Base-by-base conservation (phyloP, 805 yeast genomes). In the Schizosaccharomyces japonicus region DNA sequence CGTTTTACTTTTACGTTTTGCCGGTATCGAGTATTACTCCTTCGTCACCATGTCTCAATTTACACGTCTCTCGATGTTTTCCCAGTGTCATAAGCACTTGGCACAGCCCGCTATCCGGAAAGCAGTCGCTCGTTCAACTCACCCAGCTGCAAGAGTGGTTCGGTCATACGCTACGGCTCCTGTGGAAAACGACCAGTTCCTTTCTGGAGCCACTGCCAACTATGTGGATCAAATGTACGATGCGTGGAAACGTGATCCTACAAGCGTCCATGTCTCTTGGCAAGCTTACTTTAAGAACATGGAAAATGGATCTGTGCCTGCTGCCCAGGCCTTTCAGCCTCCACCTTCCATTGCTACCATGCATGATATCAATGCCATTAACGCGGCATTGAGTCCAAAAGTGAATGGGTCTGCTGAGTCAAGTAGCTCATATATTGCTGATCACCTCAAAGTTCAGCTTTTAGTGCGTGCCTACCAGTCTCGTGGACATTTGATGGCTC, bases 401-500 rank as follows among this genome's bases (percentile, higher is more conserved):
- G 82, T 90, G 27, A 72, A 79, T 39, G 84, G 84, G 47, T 87
- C 84, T 49, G 71, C 75, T 39, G 76, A 78, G 40, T 73, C 76
- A 44, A 68, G 72, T 53, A 66, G 74, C 45, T 55, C 56, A 47
- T 53, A 53, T 13, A 63, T 68, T 17, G 61, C 76, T 29, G 63
- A 62, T 51, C 96, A 90, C 63, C 73, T 90, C 70, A 90, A 90
- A 64, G 92, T 84, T 15, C 99, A 90, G 70, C 73, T 90, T 56
- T 71, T 90, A 57, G 95, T 92, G 53, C 80, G 99, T 64, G 98
- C 98, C 28, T 90, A 85, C 67, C 98, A 90, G 69, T 98, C 90
- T 48, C 77, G 96, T 65, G 99, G 98, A 55, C 99, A 90, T 64
- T 80, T 78, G 63, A 82, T 81, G 68, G 95, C 96, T 44, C 78